Evolutionary conservation across 2,329 filamentous ascomycete species (phyloP).

Genomic region (Calonectria honghensis): DNA sequence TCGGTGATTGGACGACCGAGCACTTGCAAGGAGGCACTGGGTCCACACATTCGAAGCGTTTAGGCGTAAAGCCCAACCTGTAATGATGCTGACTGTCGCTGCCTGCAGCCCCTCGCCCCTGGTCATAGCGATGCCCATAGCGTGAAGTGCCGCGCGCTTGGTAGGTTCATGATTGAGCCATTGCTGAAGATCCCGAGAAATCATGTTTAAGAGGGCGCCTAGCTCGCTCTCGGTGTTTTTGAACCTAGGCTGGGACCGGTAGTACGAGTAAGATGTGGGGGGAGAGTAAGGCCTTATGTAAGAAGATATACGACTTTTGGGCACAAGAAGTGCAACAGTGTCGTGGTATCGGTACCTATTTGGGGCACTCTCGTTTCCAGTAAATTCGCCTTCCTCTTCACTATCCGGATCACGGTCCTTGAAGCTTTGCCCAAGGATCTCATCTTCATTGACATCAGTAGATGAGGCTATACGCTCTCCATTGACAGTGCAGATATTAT

Average conservation of each 20-base stretch:
- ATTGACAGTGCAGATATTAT: constrained; percentile 4
- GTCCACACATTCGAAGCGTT: neutral
- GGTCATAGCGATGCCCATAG: neutral
- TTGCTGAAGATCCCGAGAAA: constrained; percentile 30
- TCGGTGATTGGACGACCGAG: neutral
- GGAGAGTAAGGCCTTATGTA: neutral
- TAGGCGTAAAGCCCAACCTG: constrained; percentile 39
- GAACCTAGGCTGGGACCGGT: neutral
- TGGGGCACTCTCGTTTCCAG: constrained; percentile 32
- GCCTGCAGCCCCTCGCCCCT: neutral
- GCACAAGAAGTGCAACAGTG: constrained; percentile 34
- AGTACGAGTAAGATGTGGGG: too few relatives aligned
- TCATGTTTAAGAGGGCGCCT: constrained; percentile 30
- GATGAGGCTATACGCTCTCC: constrained; percentile 14
- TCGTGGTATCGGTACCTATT: constrained; percentile 30
- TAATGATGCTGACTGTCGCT: constrained; percentile 11
- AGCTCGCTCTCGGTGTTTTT: neutral
- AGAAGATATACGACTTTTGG: constrained; percentile 16
- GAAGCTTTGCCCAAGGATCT: constrained; percentile 34
- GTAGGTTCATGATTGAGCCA: constrained; percentile 1
- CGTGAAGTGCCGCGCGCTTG: constrained; percentile 2
- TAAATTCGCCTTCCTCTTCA: constrained; percentile 27
- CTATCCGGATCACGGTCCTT: constrained; percentile 17
- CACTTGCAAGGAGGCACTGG: constrained; percentile 15
- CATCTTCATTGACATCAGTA: neutral